Conservation (phyloP, 257 asterid genomes). For the Solanum pennellii region DNA sequence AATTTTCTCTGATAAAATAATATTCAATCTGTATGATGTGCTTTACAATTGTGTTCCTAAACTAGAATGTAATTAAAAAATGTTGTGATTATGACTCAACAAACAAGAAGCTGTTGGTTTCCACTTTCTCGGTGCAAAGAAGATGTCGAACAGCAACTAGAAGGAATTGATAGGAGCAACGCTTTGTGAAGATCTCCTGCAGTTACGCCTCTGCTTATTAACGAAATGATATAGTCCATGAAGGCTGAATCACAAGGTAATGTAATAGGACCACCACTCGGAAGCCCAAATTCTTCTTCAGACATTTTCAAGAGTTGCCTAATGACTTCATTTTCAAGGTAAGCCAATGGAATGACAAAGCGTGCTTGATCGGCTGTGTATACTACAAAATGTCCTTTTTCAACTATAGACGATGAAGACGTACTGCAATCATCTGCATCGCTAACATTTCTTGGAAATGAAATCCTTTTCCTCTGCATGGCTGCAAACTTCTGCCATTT, state of each 20-base stretch:
- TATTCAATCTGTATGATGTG: neutral
- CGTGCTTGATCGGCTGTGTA: neutral
- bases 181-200: neutral
- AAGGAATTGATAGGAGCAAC: neutral
- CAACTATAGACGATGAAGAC: neutral
- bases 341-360: neutral
- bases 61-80: neutral
- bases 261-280: neutral
- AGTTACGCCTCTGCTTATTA: neutral
- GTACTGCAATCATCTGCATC: neutral
- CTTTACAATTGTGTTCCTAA: neutral
- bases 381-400: neutral
- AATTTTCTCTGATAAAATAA: neutral
- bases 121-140: neutral
- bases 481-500: neutral
- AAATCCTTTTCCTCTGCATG: neutral
- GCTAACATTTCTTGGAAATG: fast-evolving
- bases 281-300: neutral
- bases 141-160: neutral
- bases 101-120: neutral
- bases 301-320: neutral
- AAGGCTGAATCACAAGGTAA: neutral
- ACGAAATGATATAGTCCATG: neutral
- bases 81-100: neutral
- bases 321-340: neutral